Evolutionary conservation across 2,329 filamentous ascomycete species (phyloP).

Genomic region (Arachnopeziza araneosa): DNA sequence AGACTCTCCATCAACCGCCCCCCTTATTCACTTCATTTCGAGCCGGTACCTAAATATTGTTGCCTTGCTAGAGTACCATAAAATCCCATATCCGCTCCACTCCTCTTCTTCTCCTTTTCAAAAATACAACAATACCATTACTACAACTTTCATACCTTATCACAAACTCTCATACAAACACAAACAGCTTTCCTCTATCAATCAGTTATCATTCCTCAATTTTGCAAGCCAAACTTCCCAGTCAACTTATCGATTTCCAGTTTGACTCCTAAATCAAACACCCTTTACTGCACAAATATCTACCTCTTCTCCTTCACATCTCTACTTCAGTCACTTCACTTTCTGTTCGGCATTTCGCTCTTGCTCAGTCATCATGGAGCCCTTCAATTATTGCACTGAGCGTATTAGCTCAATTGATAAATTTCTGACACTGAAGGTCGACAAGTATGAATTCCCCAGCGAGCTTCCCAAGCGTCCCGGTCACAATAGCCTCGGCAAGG

Average conservation of each 20-base stretch:
- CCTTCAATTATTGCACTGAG: not conserved
- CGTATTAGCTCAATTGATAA: constrained; percentile 3
- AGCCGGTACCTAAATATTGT: not conserved
- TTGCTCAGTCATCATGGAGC: constrained; percentile 25
- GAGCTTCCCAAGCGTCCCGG: constrained; percentile 41
- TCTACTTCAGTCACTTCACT: constrained; percentile 2
- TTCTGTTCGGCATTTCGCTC: not conserved
- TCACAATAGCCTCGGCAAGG: constrained; percentile 53
- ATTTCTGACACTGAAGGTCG: constrained; percentile 6
- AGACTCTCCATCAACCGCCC: not conserved
- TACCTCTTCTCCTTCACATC: constrained; percentile 3
- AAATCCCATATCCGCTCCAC: not conserved
- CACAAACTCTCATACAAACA: not conserved
- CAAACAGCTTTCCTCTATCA: not conserved
- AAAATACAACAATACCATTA: not conserved
- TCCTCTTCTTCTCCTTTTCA: not conserved
- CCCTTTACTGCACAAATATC: not conserved
- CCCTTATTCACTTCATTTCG: not conserved
- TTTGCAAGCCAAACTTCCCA: not conserved
- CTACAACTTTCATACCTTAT: not conserved
- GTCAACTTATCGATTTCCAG: not conserved
- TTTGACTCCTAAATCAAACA: not conserved
- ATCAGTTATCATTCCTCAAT: not conserved
- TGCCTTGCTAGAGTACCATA: not conserved
- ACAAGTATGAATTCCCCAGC: constrained; percentile 20